Conservation (phyloP, 371 early-diverging fungal genomes). For the Mycotypha africana region DNA sequence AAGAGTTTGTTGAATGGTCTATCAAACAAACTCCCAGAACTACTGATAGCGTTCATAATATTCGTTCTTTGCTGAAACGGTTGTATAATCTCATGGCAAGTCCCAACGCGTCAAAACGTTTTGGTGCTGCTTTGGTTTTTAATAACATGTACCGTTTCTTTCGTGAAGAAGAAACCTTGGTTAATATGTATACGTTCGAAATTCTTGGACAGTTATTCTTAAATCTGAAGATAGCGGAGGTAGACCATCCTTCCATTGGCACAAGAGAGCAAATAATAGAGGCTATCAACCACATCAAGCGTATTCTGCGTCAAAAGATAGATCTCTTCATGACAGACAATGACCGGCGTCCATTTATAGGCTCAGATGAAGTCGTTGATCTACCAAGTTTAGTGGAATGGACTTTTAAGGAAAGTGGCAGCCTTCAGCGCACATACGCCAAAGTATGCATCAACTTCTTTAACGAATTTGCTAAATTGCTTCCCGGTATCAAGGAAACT, state of each 20-base stretch:
- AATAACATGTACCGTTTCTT: conserved; percentile 67
- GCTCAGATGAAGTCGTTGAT: conserved; percentile 27
- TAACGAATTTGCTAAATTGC: conserved; percentile 24
- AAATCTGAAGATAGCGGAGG: conserved; percentile 56
- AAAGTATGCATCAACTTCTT: conserved; percentile 52
- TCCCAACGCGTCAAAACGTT: conserved; percentile 56
- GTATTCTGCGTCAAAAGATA: conserved; percentile 51
- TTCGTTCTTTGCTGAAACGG: conserved; percentile 63
- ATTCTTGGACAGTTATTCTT: conserved; percentile 63
- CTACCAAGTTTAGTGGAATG: conserved; percentile 50
- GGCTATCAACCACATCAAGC: conserved; percentile 55
- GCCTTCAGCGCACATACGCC: conserved; percentile 54
- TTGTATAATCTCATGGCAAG: conserved; percentile 61
- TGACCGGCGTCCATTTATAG: conserved; percentile 47
- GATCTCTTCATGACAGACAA: conserved; percentile 39
- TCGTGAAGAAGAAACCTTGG: conserved; percentile 55
- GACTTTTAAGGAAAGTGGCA: conserved; percentile 53
- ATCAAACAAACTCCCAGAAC: conserved; percentile 58
- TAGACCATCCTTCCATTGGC: conserved; percentile 61
- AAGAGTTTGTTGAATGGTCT: conserved; percentile 73
- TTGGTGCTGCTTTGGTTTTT: conserved; percentile 68
- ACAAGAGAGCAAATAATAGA: conserved; percentile 49
- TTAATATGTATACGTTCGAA: conserved; percentile 65
- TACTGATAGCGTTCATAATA: conserved; percentile 53
- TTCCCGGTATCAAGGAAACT: conserved; percentile 15